Base-by-base conservation (phyloP, 768 basidiomycete species). In the Chlorophyllum brunneum region DNA sequence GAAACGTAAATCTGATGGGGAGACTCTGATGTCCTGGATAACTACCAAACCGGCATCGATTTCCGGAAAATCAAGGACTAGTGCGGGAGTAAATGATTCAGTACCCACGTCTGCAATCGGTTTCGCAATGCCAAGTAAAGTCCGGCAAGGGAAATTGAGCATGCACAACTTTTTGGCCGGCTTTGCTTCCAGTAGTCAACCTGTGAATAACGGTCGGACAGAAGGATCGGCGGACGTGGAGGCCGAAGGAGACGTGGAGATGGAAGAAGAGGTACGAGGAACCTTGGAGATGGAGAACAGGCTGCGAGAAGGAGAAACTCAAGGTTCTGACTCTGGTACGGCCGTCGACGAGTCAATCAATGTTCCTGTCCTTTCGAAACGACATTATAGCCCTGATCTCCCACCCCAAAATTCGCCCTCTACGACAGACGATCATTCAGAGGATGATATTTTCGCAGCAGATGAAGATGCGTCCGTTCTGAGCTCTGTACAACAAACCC, bases 1-100 rank as follows among this genome's bases (percentile, higher is more conserved):
- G 67, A 76, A 73, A 31, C 59, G 56, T 2, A 65, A 63, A 48
- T 48, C 58, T 8, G 57, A 59, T 29, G 7, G 40, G 5, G 57
- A 51, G 15, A 26, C n/a, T n/a, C 43, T 29, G 36, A 13, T 13
- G 10, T 13, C 44, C 36, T 50, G 26, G 38, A 23, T 42, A n/a
- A 15, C 31, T 2, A 27, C 24, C 15, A 42, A 31, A 26, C 18
- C 49, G 15, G 24, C 31, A 13, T 46, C 45, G 15, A 13, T 33
- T 8, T 3, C 10, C 5, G 31, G 22, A 15, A 46, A 34, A 15
- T 18, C 31, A 6, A 34, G 22, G 15, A 20, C 5, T 24, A 33
- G 20, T 15, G 5, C 2, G 2, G 45, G 15, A 23, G 22, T 6
- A 20, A 9, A 4, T 3, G 10, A 15, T 26, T 9, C 5, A 9